A percentile compares a stretch with the other conserved stretches of the same genome.
Conservation (phyloP, 2,329 filamentous ascomycete species). For the Raffaelea ambrosiae region DNA sequence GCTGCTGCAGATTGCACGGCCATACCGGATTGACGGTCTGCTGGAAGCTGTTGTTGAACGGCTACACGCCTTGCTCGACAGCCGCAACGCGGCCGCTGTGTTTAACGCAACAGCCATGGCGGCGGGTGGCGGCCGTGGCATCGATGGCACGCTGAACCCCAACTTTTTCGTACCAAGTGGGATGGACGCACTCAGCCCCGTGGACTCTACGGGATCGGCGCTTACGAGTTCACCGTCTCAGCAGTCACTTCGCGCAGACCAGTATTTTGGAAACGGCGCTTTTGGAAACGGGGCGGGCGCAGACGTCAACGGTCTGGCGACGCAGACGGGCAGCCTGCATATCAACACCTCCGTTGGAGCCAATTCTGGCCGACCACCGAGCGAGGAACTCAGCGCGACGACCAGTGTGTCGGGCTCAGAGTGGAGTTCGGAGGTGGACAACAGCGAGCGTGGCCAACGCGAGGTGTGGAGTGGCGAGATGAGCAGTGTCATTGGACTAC, state of each 20-base stretch:
- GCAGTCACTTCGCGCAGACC: too few relatives aligned
- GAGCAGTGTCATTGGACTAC: constrained; percentile 85
- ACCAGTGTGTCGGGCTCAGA: constrained; percentile 46
- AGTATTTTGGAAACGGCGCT: too few relatives aligned
- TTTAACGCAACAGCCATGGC: constrained; percentile 99
- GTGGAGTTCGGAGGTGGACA: constrained; percentile 46
- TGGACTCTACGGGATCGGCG: constrained; percentile 13
- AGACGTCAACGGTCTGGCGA: constrained; percentile 21
- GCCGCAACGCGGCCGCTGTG: constrained; percentile 87
- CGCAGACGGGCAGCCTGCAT: constrained; percentile 30
- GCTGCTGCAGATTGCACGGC: constrained; percentile 82
- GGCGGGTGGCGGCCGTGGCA: constrained; percentile 80
- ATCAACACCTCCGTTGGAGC: constrained; percentile 36
- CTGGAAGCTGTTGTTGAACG: constrained; percentile 89
- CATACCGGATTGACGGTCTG: constrained; percentile 87
- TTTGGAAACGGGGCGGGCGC: constrained; percentile 20
- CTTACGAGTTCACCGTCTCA: too few relatives aligned
- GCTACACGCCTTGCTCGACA: constrained; percentile 81
- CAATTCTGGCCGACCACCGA: constrained; percentile 27
- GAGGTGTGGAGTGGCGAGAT: constrained; percentile 76
- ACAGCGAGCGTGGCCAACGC: constrained; percentile 37
- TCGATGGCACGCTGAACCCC: constrained; percentile 57
- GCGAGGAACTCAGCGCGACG: constrained; percentile 40
- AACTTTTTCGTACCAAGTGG: constrained; percentile 50
- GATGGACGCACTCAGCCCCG: constrained; percentile 29